Conservation (phyloP, 2,329 filamentous ascomycete genomes). For the Xylaria sp. region DNA sequence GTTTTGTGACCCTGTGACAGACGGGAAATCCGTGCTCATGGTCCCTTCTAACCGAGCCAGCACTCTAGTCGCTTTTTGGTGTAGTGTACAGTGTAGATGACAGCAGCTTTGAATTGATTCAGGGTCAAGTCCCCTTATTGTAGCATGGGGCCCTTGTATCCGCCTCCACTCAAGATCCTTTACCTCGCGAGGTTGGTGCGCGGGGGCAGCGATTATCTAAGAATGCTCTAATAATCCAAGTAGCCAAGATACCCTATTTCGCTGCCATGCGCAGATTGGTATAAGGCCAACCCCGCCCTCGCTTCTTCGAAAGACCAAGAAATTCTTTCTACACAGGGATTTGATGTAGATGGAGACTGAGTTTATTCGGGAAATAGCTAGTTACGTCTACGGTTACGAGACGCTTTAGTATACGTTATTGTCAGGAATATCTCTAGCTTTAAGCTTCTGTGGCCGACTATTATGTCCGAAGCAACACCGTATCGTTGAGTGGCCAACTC, state of each 20-base stretch:
- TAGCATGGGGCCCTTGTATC: slow-evolving; percentile 20
- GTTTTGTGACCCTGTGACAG: slow-evolving; percentile 19
- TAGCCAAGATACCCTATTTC: slow-evolving; percentile 16
- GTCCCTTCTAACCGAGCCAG: slow-evolving; percentile 24
- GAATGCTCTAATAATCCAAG: not conserved
- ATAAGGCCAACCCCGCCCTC: slow-evolving; percentile 17
- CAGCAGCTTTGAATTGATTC: slow-evolving; percentile 21
- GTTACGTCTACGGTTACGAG: not conserved
- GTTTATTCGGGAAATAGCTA: not conserved
- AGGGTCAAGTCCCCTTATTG: slow-evolving; percentile 24
- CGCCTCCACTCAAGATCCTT: slow-evolving; percentile 11
- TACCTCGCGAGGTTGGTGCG: slow-evolving; percentile 23
- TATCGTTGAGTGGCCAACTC: not conserved
- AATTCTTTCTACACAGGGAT: not conserved
- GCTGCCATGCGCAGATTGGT: not conserved
- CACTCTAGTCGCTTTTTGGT: slow-evolving; percentile 2
- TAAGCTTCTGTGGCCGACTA: slow-evolving; percentile 1
- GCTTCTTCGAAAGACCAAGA: not conserved
- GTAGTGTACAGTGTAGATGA: slow-evolving; percentile 26
- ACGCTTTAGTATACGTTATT: not conserved
- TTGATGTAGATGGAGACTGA: not conserved
- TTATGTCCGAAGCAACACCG: slow-evolving; percentile 3
- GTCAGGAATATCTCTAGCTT: not conserved
- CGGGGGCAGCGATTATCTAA: slow-evolving; percentile 12
- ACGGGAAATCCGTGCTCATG: slow-evolving; percentile 20